Evolutionary conservation across 2,329 filamentous ascomycete genomes (phyloP).

Genomic region (Fusarium tjaetaba): DNA sequence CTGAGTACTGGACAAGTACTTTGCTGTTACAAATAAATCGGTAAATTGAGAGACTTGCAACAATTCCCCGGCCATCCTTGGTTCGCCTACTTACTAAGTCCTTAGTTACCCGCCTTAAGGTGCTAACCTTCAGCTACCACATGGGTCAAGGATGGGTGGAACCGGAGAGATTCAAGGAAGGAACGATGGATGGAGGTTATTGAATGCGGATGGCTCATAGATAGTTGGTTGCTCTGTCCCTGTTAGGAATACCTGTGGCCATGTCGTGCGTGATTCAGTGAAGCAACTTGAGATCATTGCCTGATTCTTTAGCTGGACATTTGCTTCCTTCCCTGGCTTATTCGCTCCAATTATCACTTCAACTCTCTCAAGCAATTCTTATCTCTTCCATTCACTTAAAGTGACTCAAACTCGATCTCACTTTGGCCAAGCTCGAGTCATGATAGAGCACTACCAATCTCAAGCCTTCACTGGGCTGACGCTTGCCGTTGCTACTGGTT

Average conservation of each 20-base stretch:
- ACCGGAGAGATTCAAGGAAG: not conserved
- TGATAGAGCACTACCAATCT: conserved; percentile 20
- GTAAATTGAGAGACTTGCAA: no score
- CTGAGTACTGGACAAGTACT: not conserved
- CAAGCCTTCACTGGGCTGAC: conserved; percentile 12
- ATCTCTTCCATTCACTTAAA: not conserved
- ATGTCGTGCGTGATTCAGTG: not conserved
- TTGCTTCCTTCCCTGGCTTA: not conserved
- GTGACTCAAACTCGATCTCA: not conserved
- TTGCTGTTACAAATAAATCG: not conserved
- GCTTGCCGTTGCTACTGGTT: conserved; percentile 7
- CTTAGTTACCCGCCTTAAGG: not conserved
- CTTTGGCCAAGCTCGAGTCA: not conserved
- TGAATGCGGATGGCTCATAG: not conserved
- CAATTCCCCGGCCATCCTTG: not conserved
- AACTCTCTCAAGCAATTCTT: not conserved
- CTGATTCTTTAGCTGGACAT: not conserved
- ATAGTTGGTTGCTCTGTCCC: not conserved
- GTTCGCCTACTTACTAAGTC: not conserved
- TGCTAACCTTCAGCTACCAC: not conserved
- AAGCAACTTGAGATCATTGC: not conserved
- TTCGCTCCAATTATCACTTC: not conserved
- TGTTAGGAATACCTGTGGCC: not conserved
- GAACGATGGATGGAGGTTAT: not conserved
- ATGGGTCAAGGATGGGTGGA: not conserved